Evolutionary conservation across 352 stramenopile species (phyloP).

Genomic region (Globisporangium spinosum): DNA sequence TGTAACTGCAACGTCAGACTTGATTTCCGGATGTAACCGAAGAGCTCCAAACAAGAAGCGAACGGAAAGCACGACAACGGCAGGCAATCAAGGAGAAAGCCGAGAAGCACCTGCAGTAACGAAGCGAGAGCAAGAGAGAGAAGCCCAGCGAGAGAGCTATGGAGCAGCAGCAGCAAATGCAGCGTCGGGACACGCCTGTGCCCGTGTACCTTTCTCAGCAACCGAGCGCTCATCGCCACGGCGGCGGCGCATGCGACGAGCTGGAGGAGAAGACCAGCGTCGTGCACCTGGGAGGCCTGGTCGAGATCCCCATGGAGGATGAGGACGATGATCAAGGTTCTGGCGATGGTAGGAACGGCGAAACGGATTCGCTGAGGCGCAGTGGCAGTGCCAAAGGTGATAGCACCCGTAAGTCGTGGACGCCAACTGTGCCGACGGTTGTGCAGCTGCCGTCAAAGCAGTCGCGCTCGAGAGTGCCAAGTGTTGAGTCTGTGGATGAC

Average conservation of each 20-base stretch:
- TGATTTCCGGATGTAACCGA: background rate
- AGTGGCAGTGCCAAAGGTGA: background rate
- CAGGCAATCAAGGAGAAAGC: background rate
- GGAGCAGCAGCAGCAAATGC: background rate
- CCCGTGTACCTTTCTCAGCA: background rate
- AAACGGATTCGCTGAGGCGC: slow-evolving; percentile 1
- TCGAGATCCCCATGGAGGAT: slow-evolving; percentile 19
- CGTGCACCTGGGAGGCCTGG: slow-evolving; percentile 1
- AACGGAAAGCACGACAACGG: background rate
- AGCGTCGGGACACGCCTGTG: slow-evolving; percentile 7
- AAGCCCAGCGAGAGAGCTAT: background rate
- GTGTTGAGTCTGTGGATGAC: background rate
- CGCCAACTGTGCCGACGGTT: slow-evolving; percentile 7
- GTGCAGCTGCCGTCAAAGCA: slow-evolving; percentile 15
- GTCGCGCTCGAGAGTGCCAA: background rate
- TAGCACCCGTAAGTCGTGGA: slow-evolving; percentile 8
- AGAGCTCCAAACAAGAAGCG: background rate
- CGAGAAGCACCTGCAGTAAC: background rate
- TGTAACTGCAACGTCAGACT: background rate
- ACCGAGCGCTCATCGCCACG: background rate
- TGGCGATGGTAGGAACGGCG: background rate
- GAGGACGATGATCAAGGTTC: background rate
- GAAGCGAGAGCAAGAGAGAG: background rate
- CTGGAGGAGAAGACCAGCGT: slow-evolving; percentile 15
- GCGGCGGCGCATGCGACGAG: background rate